Conservation (phyloP, 1,139 yeast genomes). For the Lodderomyces theae region DNA sequence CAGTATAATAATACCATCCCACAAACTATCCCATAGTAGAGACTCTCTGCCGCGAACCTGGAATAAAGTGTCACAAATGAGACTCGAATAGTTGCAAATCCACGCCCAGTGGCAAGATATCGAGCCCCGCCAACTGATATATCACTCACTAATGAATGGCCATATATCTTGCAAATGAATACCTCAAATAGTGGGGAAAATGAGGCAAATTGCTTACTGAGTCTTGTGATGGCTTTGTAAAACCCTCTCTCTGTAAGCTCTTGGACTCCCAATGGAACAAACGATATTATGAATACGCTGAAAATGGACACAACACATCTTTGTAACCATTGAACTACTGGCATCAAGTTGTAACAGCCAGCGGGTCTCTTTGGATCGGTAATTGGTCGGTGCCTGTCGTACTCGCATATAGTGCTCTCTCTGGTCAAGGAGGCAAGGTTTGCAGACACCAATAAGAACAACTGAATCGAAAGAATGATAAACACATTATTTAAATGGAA, state of each 20-base stretch:
- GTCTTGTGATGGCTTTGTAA: constrained; percentile 41
- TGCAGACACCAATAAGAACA: constrained; percentile 45
- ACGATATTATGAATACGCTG: constrained; percentile 48
- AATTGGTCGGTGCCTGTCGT: constrained; percentile 42
- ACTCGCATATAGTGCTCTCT: constrained; percentile 47
- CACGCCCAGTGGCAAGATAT: constrained; percentile 55
- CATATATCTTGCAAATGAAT: constrained; percentile 51
- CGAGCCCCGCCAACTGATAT: constrained; percentile 52
- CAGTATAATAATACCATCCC: constrained; percentile 41
- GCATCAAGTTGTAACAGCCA: constrained; percentile 49
- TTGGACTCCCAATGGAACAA: constrained; percentile 50
- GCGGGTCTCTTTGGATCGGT: constrained; percentile 45
- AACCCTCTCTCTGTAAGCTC: constrained; percentile 52
- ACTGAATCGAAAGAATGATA: constrained; percentile 46
- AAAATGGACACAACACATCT: constrained; percentile 49
- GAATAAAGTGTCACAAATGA: constrained; percentile 45
- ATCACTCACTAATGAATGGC: constrained; percentile 48
- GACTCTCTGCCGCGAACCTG: constrained; percentile 46
- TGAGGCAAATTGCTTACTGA: constrained; percentile 47
- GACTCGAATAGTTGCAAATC: constrained; percentile 49
- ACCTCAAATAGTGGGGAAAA: constrained; percentile 54
- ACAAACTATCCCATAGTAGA: constrained; percentile 41
- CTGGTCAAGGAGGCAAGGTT: constrained; percentile 48
- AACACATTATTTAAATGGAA: constrained; percentile 54
- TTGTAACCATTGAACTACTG: constrained; percentile 50